These are phyloP conservation scores for Willaertia magna DNA, from an alignment of 208 protist species.

Conservation along the genomic window DNA sequence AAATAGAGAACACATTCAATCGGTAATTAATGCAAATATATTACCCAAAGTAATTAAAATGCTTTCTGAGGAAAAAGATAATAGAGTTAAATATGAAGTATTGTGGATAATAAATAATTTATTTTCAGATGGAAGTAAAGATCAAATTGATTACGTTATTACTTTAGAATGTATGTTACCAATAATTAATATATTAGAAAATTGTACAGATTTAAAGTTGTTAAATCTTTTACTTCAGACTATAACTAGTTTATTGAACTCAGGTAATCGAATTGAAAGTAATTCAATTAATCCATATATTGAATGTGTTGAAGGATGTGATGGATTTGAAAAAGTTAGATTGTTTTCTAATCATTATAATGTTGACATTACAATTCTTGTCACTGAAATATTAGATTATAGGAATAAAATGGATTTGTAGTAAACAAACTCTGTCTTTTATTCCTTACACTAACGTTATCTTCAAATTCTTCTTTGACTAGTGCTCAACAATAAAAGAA, in stretches of 20 bases:
- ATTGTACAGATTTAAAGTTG: constrained; percentile 69
- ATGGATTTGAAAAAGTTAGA: constrained; percentile 86
- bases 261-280: neutral
- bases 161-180: constrained; percentile 62
- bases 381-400: no score
- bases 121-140: constrained; percentile 61
- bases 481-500: no score
- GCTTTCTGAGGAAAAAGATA: constrained; percentile 54
- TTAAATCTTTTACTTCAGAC: constrained; percentile 86
- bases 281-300: constrained; percentile 55
- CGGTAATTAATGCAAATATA: constrained; percentile 66
- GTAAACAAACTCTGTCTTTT: no score
- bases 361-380: no score
- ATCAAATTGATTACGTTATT: constrained; percentile 75
- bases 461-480: no score
- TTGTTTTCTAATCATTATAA: constrained; percentile 76
- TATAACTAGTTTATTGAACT: constrained; percentile 66
- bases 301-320: constrained; percentile 77
- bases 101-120: constrained; percentile 93
- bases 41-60: constrained; percentile 74
- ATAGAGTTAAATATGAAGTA: constrained; percentile 93
- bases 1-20: constrained; percentile 72
- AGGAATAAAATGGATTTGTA: no score
- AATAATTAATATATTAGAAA: constrained; percentile 75
- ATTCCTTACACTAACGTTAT: no score